Conservation (phyloP, 1,284 basidiomycete species). For the Fomitopsis pinicola region DNA sequence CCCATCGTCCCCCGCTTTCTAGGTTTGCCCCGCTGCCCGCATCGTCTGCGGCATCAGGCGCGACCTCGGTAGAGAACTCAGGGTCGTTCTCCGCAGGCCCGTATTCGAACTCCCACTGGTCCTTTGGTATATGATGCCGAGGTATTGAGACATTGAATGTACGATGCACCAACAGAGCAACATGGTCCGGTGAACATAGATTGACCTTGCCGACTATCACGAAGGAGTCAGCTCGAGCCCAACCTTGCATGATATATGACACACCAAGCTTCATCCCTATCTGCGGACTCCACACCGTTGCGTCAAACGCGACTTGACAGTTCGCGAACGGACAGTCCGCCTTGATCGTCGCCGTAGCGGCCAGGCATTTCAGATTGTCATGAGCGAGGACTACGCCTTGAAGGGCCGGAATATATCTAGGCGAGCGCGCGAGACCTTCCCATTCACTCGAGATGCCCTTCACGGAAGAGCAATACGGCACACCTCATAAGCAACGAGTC, state of each 20-base stretch:
- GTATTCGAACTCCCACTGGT: conserved; percentile 86
- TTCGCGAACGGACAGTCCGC: conserved; percentile 87
- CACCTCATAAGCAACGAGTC: conserved; percentile 94
- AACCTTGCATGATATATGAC: conserved; percentile 20
- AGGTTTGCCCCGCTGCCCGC: conserved; percentile 26
- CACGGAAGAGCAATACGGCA: conserved; percentile 22
- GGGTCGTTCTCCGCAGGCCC: conserved; percentile 75
- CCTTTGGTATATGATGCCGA: conserved; percentile 82
- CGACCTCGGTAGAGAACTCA: conserved; percentile 48
- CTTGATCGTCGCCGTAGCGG: conserved; percentile 67
- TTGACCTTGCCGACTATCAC: conserved; percentile 78
- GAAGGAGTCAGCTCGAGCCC: not conserved
- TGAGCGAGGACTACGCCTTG: conserved; percentile 88
- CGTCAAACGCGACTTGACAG: conserved; percentile 75
- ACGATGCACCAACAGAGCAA: conserved; percentile 88
- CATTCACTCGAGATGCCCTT: conserved; percentile 8
- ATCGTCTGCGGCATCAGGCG: conserved; percentile 18
- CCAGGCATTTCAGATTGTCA: conserved; percentile 70
- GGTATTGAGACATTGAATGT: conserved; percentile 98
- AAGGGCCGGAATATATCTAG: conserved; percentile 87
- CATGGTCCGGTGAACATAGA: conserved; percentile 90
- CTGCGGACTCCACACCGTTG: conserved; percentile 86
- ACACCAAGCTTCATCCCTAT: conserved; percentile 83
- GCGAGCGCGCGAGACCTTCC: not conserved
- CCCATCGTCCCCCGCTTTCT: conserved; percentile 73